Evolutionary conservation across 768 basidiomycete species (phyloP).

Genomic region (Gloeophyllum trabeum): DNA sequence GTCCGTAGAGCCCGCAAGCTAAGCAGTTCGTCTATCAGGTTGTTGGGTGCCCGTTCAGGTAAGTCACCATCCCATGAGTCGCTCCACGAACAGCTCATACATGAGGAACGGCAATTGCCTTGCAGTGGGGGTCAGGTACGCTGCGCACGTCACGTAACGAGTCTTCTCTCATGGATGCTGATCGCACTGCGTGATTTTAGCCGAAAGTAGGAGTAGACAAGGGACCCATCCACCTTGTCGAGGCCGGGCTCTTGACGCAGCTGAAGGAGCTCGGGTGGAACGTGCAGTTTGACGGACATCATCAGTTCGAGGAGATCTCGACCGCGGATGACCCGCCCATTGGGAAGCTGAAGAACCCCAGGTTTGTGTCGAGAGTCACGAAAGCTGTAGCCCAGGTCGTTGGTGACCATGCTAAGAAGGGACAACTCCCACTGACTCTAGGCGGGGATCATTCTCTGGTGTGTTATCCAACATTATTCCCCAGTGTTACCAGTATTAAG

Average conservation of each 20-base stretch:
- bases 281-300: conserved; percentile 84
- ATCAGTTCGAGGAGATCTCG: conserved; percentile 73
- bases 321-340: conserved; percentile 64
- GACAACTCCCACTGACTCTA: conserved; percentile 79
- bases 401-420: conserved; percentile 62
- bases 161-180: conserved; percentile 8
- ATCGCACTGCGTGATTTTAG: too few species aligned
- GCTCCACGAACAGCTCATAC: conserved; percentile 4
- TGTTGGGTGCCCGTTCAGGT: conserved; percentile 95
- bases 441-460: conserved; percentile 96
- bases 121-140: conserved; percentile 57
- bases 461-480: conserved; percentile 15
- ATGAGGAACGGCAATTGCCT: too few species aligned
- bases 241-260: conserved; percentile 76
- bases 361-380: conserved; percentile 75
- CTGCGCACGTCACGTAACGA: conserved; percentile 1
- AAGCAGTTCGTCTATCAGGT: conserved; percentile 36
- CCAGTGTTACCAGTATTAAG: conserved; percentile 9
- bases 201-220: conserved; percentile 73
- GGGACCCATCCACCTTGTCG: conserved; percentile 80
- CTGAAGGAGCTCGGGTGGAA: conserved; percentile 76
- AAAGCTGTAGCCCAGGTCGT: conserved; percentile 71
- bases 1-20: conserved; percentile 1
- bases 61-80: conserved; percentile 16
- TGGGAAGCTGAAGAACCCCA: conserved; percentile 84